Base-by-base conservation (phyloP, 2,329 filamentous ascomycete genomes). In the Taxawa tesnikishii region DNA sequence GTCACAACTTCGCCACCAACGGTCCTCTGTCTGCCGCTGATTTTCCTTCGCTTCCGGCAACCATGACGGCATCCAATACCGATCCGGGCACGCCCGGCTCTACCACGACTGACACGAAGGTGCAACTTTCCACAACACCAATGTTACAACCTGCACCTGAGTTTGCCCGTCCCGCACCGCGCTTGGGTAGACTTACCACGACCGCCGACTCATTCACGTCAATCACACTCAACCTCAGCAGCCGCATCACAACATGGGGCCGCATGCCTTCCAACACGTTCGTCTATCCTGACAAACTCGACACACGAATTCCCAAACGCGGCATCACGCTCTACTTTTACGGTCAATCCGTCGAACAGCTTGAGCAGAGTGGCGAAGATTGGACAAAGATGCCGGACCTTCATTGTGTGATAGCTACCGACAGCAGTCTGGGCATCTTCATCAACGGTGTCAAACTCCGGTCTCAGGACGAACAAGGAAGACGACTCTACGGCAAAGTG, bases 311-410 rank as follows among this genome's bases (percentile, higher is more conserved):
- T 21, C 83, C 87, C 1, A 88, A 88, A 49, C 77, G 78, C 40
- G 84, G 83, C 1, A 74, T 94, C 44, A 79, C 82, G 46, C 62
- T 94, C 23, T 65, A 83, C 19, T 72, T 90, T 17, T 84, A 79
- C 68, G 75, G 72, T 34, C 68, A 75, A 1, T 72, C 71, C 8
- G 77, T 78, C 36, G 78, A 83, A 36, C 64, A 65, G 31, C 62
- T 62, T 21, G 68, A 55, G 7, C 50, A 55, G 27, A 43, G 52
- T 31, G 56, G 68, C 31, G 72, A 70, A 48, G 65, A 68, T 35
- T 75, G 65, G 61, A 65, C 60, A 7, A 56, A 55, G 11, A 45
- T 73, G 2, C 54, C 56, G 2, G 68, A 72, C 9, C 62, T 77
- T 2, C 77, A 77, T 44, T 68, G 73, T 4, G 79, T 85, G 39